A percentile compares a stretch with the other conserved stretches of the same genome.
phyloP scores from a whole-genome alignment of 1,139 yeast genomes.

The Protomyces lactucae-debilis region DNA sequence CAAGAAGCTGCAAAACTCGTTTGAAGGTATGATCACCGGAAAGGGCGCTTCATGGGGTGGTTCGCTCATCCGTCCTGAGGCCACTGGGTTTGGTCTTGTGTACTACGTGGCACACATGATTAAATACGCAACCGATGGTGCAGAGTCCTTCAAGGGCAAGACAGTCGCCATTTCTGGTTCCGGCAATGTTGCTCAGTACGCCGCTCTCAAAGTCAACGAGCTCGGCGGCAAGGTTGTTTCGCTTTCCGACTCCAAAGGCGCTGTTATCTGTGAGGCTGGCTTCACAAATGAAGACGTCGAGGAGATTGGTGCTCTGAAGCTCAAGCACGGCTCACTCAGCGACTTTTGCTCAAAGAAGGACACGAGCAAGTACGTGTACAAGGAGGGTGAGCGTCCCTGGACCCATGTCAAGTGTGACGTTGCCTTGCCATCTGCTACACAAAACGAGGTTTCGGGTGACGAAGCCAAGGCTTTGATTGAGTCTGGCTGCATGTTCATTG shows the following conservation, averaged over 20 bases:
- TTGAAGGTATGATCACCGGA: constrained; percentile 97
- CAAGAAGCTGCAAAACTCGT: constrained; percentile 84
- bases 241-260: constrained; percentile 89
- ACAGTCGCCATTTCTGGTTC: constrained; percentile 95
- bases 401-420: constrained; percentile 81
- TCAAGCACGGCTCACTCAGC: constrained; percentile 70
- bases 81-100: constrained; percentile 96
- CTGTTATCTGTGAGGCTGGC: constrained; percentile 64
- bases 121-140: constrained; percentile 83
- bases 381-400: constrained; percentile 97
- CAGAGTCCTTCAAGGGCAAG: constrained; percentile 85
- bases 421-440: constrained; percentile 98
- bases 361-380: constrained; percentile 52
- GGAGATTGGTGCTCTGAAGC: constrained; percentile 75
- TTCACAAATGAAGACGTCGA: constrained; percentile 75
- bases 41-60: constrained; percentile 99
- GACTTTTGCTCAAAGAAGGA: constrained; percentile 47
- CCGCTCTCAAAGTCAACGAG: constrained; percentile 95
- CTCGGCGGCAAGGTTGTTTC: constrained; percentile 94
- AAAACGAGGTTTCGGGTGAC: constrained; percentile 93
- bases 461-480: constrained; percentile 93
- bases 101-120: constrained; percentile 98
- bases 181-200: constrained; percentile 98
- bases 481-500: constrained; percentile 86
- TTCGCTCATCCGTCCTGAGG: constrained; percentile 97